These are phyloP conservation scores for Chimonanthus salicifolius DNA, from an alignment of 164 flowering plant species.

Conservation along the genomic window DNA sequence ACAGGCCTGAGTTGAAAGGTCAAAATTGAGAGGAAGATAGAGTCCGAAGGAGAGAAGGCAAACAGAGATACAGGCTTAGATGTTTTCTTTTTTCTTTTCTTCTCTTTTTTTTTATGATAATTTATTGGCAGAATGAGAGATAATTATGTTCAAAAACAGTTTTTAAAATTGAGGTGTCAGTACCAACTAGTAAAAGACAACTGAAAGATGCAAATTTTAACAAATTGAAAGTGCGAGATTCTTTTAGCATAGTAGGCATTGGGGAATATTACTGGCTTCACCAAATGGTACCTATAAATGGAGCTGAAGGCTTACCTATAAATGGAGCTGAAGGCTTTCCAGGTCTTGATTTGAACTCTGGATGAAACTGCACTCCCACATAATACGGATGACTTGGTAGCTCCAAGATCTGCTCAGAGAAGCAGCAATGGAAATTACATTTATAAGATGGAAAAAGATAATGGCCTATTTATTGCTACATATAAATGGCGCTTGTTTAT, in stretches of 20 bases:
- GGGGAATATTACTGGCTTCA: not conserved
- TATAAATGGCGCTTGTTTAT: not conserved
- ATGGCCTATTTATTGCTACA: too few relatives aligned
- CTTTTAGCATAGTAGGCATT: not conserved
- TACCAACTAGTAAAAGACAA: not conserved
- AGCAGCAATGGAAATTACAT: conserved; percentile 4
- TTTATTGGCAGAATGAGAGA: not conserved
- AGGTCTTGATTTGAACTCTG: conserved; percentile 95
- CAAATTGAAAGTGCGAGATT: not conserved
- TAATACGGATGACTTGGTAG: conserved; percentile 76
- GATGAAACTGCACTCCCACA: conserved; percentile 97
- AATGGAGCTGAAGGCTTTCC: conserved; percentile 80
- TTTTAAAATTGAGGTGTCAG: not conserved
- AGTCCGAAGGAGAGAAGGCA: not conserved
- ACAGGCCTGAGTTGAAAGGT: not conserved
- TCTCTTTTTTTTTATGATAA: not conserved
- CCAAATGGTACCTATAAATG: conserved; percentile 57
- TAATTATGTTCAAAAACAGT: not conserved
- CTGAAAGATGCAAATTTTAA: not conserved
- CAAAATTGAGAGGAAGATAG: not conserved
- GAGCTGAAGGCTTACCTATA: conserved; percentile 88
- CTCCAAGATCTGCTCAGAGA: conserved; percentile 66
- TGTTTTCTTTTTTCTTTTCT: not conserved
- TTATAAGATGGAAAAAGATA: not conserved
- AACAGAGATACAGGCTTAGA: not conserved